phyloP scores from a whole-genome alignment of 1,139 yeast species.

The Debaryomycetaceae sp. region DNA sequence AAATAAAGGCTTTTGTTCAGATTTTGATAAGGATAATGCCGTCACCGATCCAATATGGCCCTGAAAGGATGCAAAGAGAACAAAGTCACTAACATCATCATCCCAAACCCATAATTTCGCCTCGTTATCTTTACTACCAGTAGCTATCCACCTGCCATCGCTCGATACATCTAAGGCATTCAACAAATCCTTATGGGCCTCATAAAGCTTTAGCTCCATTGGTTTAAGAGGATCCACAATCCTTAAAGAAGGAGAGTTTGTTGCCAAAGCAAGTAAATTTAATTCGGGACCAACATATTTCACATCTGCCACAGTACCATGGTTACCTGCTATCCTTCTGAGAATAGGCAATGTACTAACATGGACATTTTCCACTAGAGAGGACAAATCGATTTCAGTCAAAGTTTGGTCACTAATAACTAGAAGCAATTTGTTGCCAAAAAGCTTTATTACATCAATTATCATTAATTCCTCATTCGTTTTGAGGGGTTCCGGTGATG shows the following conservation, averaged over 20 bases:
- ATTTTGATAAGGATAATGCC: constrained; percentile 72
- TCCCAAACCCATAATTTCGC: constrained; percentile 79
- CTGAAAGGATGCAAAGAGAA: constrained; percentile 56
- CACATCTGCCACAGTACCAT: constrained; percentile 91
- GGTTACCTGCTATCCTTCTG: constrained; percentile 81
- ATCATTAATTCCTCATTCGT: constrained; percentile 69
- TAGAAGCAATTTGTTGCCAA: constrained; percentile 24
- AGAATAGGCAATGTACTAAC: constrained; percentile 38
- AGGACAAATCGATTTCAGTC: constrained; percentile 42
- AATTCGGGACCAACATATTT: constrained; percentile 66
- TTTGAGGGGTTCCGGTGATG: constrained; percentile 47
- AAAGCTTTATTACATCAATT: constrained; percentile 47
- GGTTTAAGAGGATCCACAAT: constrained; percentile 57
- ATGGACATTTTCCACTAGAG: constrained; percentile 16
- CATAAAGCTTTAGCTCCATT: constrained; percentile 59
- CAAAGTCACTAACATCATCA: constrained; percentile 39
- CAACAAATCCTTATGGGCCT: constrained; percentile 83
- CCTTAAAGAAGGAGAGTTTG: constrained; percentile 90
- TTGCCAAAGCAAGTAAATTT: constrained; percentile 71
- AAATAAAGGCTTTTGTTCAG: constrained; percentile 60
- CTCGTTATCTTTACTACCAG: constrained; percentile 88
- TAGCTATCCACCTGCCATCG: constrained; percentile 86
- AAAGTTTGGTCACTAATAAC: constrained; percentile 85
- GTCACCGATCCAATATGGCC: constrained; percentile 91
- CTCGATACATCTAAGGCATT: constrained; percentile 72